Conservation (phyloP, 768 basidiomycete genomes). For the Russula sp. region DNA sequence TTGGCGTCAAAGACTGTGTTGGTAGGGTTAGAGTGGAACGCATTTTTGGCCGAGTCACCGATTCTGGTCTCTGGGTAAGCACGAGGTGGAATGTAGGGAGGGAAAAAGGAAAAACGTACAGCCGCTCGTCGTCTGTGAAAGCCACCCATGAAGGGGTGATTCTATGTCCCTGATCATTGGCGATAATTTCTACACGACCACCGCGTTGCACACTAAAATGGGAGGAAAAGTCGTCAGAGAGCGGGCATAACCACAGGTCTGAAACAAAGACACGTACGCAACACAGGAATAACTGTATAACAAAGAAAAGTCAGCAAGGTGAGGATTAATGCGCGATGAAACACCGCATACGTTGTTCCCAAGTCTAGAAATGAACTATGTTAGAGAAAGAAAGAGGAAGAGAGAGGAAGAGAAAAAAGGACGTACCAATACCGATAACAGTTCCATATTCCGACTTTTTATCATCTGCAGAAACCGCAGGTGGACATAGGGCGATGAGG, state of each 20-base stretch:
- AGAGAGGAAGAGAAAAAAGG: background rate
- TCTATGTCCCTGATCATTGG: slow-evolving; percentile 56
- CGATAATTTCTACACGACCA: slow-evolving; percentile 59
- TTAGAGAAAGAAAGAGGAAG: slow-evolving; percentile 5
- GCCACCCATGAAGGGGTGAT: slow-evolving; percentile 63
- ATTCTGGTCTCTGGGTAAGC: slow-evolving; percentile 44
- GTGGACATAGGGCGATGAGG: slow-evolving; percentile 67
- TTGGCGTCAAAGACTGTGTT: slow-evolving; percentile 98
- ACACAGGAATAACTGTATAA: slow-evolving; percentile 85
- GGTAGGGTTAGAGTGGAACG: slow-evolving; percentile 82
- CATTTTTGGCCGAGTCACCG: slow-evolving; percentile 96
- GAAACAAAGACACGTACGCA: slow-evolving; percentile 52
- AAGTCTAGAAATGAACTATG: slow-evolving; percentile 52
- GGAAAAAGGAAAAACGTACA: slow-evolving; percentile 36
- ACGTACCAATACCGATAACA: slow-evolving; percentile 87
- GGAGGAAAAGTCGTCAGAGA: background rate
- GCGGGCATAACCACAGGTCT: slow-evolving; percentile 39
- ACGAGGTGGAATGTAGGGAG: background rate
- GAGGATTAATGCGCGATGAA: background rate
- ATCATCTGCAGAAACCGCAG: slow-evolving; percentile 60
- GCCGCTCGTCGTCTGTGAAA: slow-evolving; percentile 57
- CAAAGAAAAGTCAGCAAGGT: slow-evolving; percentile 31
- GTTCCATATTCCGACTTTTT: slow-evolving; percentile 78
- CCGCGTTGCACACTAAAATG: slow-evolving; percentile 37
- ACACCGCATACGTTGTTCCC: slow-evolving; percentile 72